These are phyloP conservation scores for Luffa aegyptiaca DNA, from an alignment of 306 rosid genomes.

Conservation along the genomic window DNA sequence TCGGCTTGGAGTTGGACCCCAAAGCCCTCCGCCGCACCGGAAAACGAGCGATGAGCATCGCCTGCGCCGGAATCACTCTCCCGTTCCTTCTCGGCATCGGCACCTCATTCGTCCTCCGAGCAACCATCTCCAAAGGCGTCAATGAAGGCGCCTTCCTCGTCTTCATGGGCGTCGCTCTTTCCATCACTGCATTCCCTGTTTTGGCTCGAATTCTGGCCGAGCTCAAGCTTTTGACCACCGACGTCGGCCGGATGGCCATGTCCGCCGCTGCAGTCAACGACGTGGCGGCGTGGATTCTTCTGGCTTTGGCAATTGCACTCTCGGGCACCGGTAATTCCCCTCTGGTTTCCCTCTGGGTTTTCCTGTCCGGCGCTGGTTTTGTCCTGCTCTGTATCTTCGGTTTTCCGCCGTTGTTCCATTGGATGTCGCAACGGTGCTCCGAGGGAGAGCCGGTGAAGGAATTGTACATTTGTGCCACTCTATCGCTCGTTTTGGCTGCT, in stretches of 20 bases:
- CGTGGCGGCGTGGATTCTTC: constrained; percentile 81
- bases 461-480: constrained; percentile 50
- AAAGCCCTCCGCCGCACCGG: constrained; percentile 43
- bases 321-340: constrained; percentile 55
- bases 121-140: constrained; percentile 41
- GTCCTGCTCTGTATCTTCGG: constrained; percentile 26
- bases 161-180: constrained; percentile 68
- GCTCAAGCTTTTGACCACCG: constrained; percentile 74
- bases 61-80: constrained; percentile 44
- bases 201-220: constrained; percentile 83
- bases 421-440: constrained; percentile 51
- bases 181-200: constrained; percentile 78
- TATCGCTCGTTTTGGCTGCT: constrained; percentile 60
- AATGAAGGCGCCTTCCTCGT: constrained; percentile 38
- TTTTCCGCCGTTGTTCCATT: constrained; percentile 48
- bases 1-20: constrained; percentile 50
- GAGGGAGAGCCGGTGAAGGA: constrained; percentile 80
- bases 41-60: constrained; percentile 42
- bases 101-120: constrained; percentile 31
- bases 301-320: constrained; percentile 81
- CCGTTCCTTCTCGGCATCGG: constrained; percentile 61
- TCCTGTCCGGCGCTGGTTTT: constrained; percentile 49
- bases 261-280: constrained; percentile 96
- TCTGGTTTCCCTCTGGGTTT: constrained; percentile 63
- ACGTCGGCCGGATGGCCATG: constrained; percentile 77